These are phyloP conservation scores for Cystobasidium slooffiae DNA, from an alignment of 1,284 basidiomycete genomes.

Conservation along the genomic window DNA sequence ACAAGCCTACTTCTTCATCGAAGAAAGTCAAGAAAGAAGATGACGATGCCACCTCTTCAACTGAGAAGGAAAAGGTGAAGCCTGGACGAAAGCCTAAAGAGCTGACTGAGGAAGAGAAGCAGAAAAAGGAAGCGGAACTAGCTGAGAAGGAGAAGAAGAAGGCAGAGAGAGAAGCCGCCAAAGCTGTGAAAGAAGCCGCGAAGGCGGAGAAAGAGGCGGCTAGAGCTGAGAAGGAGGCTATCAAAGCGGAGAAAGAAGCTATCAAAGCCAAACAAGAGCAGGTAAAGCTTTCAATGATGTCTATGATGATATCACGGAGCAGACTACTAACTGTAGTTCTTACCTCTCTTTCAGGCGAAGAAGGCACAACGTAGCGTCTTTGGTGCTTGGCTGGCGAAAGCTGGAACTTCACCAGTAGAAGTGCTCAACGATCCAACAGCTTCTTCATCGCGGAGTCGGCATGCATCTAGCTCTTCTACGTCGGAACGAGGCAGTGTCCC, in stretches of 20 bases:
- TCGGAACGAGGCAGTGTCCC: conserved; percentile 22
- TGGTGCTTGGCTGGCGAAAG: conserved; percentile 48
- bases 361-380: conserved; percentile 49
- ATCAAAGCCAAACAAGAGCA: conserved; percentile 28
- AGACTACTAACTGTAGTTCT: too few species aligned
- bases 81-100: conserved; percentile 46
- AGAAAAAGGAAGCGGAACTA: conserved; percentile 27
- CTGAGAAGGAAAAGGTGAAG: conserved; percentile 27
- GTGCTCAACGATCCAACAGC: conserved; percentile 10
- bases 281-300: conserved; percentile 6
- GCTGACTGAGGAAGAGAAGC: conserved; percentile 42
- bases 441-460: conserved; percentile 3
- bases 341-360: too few species aligned
- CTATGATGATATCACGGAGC: too few species aligned
- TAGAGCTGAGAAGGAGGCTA: conserved; percentile 38
- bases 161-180: conserved; percentile 30
- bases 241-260: conserved; percentile 25
- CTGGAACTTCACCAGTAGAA: conserved; percentile 35
- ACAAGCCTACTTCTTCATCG: conserved; percentile 42
- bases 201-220: conserved; percentile 38
- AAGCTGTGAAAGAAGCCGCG: conserved; percentile 37
- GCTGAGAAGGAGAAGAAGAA: conserved; percentile 42
- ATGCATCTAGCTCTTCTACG: conserved; percentile 14
- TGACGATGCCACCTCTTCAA: not conserved
- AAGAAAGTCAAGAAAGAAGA: conserved; percentile 45